Conservation (phyloP, 2,329 filamentous ascomycete species). For the Fusarium miscanthi region DNA sequence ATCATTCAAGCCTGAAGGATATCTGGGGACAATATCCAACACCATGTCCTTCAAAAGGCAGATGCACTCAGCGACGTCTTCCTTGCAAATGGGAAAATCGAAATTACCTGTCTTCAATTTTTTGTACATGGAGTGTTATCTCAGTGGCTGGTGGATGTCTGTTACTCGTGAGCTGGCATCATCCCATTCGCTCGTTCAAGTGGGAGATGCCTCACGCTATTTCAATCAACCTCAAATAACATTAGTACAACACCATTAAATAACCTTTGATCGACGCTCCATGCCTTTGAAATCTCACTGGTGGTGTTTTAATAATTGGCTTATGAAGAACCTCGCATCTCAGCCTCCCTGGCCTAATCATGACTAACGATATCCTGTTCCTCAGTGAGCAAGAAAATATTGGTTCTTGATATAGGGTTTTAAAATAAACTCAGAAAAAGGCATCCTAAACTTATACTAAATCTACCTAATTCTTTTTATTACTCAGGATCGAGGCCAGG, state of each 20-base stretch:
- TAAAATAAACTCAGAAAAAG: too few relatives aligned
- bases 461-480: too few relatives aligned
- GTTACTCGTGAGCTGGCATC: background rate
- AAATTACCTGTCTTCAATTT: background rate
- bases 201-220: background rate
- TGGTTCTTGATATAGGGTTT: too few relatives aligned
- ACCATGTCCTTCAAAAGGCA: background rate
- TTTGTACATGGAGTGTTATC: background rate
- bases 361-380: background rate
- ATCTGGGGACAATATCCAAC: background rate
- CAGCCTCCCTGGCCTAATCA: background rate
- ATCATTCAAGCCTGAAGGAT: background rate
- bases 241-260: background rate
- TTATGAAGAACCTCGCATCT: background rate
- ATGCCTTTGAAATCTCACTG: background rate
- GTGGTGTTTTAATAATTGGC: background rate
- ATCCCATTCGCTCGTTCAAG: background rate
- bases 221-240: background rate
- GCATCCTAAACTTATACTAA: too few relatives aligned
- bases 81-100: accelerated
- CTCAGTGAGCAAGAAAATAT: too few relatives aligned
- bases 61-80: background rate
- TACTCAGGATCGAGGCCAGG: too few relatives aligned
- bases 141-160: background rate
- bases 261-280: background rate